phyloP scores from a whole-genome alignment of 2,329 filamentous ascomycete species.

The Fusarium hostae region DNA sequence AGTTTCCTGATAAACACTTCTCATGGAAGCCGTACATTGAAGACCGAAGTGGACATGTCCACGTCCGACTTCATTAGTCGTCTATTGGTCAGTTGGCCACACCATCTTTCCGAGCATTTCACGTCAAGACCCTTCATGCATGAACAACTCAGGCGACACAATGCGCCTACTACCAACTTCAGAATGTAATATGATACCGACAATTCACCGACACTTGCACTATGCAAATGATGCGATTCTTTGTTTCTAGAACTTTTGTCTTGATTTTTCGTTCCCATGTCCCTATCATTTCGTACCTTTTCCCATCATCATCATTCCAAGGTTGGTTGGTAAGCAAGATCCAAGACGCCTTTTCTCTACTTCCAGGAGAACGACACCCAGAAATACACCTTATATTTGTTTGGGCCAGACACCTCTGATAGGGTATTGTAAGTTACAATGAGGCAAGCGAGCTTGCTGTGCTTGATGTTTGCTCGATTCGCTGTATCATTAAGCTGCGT shows the following conservation, averaged over 20 bases:
- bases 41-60: slow-evolving; percentile 31
- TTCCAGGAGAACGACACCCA: slow-evolving; percentile 65
- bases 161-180: not conserved
- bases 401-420: slow-evolving; percentile 27
- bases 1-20: not conserved
- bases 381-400: slow-evolving; percentile 37
- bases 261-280: slow-evolving; percentile 8
- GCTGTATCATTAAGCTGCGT: slow-evolving; percentile 51
- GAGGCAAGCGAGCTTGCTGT: slow-evolving; percentile 20
- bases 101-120: not conserved
- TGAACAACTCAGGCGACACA: slow-evolving; percentile 9
- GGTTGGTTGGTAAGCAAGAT: slow-evolving; percentile 32
- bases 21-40: not conserved
- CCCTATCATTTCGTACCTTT: slow-evolving; percentile 28
- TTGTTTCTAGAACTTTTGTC: slow-evolving; percentile 23
- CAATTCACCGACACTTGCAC: slow-evolving; percentile 6
- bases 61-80: slow-evolving; percentile 23
- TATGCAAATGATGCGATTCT: not conserved
- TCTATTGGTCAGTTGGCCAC: slow-evolving; percentile 30
- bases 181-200: not conserved
- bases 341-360: slow-evolving; percentile 42
- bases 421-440: slow-evolving; percentile 40
- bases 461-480: slow-evolving; percentile 25
- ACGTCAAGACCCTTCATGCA: slow-evolving; percentile 36
- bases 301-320: slow-evolving; percentile 37